Conservation (phyloP, 306 rosid species). For the Trichosanthes truncata region DNA sequence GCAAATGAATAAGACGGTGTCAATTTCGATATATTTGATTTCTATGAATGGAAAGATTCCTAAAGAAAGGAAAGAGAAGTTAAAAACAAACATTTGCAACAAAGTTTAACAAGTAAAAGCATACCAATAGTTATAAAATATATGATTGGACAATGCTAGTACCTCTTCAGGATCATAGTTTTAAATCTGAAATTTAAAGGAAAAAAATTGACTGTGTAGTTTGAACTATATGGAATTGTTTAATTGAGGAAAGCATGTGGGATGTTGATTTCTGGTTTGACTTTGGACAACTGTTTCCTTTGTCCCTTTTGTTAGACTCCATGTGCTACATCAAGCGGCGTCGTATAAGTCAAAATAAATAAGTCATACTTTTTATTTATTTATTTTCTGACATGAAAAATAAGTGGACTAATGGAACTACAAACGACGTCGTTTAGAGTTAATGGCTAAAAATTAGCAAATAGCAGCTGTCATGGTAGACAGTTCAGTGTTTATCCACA, state of each 20-base stretch:
- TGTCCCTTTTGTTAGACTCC: neutral
- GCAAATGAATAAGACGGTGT: too few species aligned
- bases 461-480: neutral
- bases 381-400: neutral
- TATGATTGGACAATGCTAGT: too few species aligned
- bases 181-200: too few species aligned
- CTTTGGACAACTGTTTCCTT: neutral
- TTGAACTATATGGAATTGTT: neutral
- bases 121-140: too few species aligned
- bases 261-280: constrained; percentile 1
- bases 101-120: too few species aligned
- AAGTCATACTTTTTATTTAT: neutral
- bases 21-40: too few species aligned
- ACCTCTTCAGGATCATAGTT: too few species aligned
- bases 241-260: neutral
- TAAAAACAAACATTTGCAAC: too few species aligned
- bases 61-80: too few species aligned
- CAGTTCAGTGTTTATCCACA: neutral
- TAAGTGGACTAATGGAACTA: neutral
- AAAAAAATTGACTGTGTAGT: neutral
- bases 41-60: too few species aligned
- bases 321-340: neutral
- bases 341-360: neutral
- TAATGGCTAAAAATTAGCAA: neutral
- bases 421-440: neutral